Base-by-base conservation (phyloP, 352 stramenopile species). In the Paralagenidium karlingii region DNA sequence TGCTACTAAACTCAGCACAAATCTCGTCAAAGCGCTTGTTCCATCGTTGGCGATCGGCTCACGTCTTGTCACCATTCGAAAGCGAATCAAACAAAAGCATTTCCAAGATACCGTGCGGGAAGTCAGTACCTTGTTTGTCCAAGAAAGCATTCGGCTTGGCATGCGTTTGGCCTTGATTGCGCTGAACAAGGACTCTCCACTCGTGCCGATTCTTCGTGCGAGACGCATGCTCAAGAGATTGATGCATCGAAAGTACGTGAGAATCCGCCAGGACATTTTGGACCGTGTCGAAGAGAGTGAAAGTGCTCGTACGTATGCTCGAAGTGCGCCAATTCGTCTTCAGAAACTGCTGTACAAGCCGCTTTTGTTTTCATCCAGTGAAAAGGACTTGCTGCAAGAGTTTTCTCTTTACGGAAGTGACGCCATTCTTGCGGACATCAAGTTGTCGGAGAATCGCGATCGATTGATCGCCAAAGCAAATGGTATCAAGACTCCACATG, bases 31-130 rank as follows among this genome's bases (percentile, higher is more conserved):
- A 31, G 75, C 68, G 21, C 63, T 83, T 15, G 62, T 83, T 1
- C 64, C 69, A 0, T 78, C 67, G 5, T 46, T 83, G 0, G 78
- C 64, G 18, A 80, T 83, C 61, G 67, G 67, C 7, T 80, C 69
- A 24, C 43, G 62, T 0, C 47, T 83, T 0, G 58, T 83, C 25
- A 78, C 67, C 2, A 80, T 83, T 45, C 67, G 64, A 10, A 66
- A 60, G 1, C 54, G 67, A 0, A 40, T 83, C 3, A 66, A 80
- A 34, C 65, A 65, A 24, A 76, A 76, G 18, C 60, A 68, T 6
- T 49, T 55, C 6, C 36, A 45, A 11, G 56, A 70, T 7, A 53
- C 70, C 32, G 60, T 57, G 2, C 51, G 26, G 31, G 36, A 49
- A 1, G 53, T 60, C 0, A 49, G 57, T 0, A 38, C 30, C 9